Conservation (phyloP, 2,329 filamentous ascomycete species). For the Colletotrichum phormii region DNA sequence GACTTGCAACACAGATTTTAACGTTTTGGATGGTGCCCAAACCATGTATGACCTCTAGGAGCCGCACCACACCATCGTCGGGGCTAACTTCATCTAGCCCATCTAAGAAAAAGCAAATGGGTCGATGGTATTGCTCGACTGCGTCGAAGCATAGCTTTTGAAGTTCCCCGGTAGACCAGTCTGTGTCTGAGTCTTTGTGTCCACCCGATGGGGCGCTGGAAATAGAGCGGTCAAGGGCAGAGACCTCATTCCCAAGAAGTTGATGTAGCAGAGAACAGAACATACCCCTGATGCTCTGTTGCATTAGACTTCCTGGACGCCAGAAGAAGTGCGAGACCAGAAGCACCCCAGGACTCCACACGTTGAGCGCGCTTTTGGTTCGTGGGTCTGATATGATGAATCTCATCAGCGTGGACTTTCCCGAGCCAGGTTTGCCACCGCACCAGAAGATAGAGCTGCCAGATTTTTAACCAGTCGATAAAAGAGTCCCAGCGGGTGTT, state of each 20-base stretch:
- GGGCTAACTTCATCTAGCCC: background rate
- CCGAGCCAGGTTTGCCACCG: background rate
- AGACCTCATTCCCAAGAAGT: background rate
- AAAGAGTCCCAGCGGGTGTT: background rate
- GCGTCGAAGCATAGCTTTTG: background rate
- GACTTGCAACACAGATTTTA: background rate
- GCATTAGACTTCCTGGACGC: background rate
- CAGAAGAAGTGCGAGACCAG: background rate
- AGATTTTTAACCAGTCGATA: background rate
- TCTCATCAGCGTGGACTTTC: background rate
- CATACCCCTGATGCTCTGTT: constrained; percentile 4
- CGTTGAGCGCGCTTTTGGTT: background rate
- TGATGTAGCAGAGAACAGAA: background rate
- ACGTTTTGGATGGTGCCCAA: background rate
- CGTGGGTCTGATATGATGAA: background rate
- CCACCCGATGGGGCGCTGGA: background rate
- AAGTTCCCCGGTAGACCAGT: background rate
- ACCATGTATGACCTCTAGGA: background rate
- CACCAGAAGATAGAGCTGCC: background rate
- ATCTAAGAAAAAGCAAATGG: background rate
- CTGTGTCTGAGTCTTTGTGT: background rate
- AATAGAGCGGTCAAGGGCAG: background rate
- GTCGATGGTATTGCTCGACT: background rate
- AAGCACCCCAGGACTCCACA: background rate
- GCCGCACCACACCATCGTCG: background rate